phyloP scores from a whole-genome alignment of 179 eudicot genomes.

The Carnegiea gigantea region DNA sequence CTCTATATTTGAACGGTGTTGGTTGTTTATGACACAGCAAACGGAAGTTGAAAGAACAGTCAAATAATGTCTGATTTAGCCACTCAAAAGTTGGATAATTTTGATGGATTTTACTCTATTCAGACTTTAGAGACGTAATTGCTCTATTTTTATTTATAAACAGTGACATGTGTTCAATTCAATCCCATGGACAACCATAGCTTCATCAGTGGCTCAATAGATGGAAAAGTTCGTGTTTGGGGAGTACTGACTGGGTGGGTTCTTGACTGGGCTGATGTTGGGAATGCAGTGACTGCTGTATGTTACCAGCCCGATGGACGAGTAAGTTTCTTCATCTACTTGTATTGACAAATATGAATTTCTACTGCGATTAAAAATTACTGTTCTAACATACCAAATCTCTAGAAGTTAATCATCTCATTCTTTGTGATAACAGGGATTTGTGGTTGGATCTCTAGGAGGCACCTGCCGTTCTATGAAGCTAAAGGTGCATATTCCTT shows the following conservation, averaged over 20 bases:
- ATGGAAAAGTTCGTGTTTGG: slow-evolving; percentile 87
- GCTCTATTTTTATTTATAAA: slow-evolving; percentile 20
- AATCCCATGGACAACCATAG: slow-evolving; percentile 56
- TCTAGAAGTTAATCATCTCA: background rate
- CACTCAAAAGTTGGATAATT: background rate
- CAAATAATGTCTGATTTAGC: background rate
- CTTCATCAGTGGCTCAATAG: slow-evolving; percentile 77
- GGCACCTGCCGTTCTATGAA: slow-evolving; percentile 70
- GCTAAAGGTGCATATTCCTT: slow-evolving; percentile 41
- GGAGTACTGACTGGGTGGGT: slow-evolving; percentile 57
- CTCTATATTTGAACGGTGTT: too few species aligned
- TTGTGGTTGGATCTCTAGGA: slow-evolving; percentile 57
- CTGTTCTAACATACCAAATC: background rate
- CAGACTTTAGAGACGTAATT: background rate
- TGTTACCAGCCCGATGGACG: slow-evolving; percentile 77
- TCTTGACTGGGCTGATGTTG: slow-evolving; percentile 65
- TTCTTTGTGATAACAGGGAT: slow-evolving; percentile 44
- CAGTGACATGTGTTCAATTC: slow-evolving; percentile 88
- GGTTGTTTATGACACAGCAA: too few species aligned
- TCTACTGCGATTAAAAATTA: background rate
- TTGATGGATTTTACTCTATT: background rate
- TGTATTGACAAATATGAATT: background rate
- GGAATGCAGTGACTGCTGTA: slow-evolving; percentile 62
- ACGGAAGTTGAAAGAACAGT: background rate
- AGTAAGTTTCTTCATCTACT: slow-evolving; percentile 35